phyloP scores from a whole-genome alignment of 148 eudicot species.

The Bassia scoparia region DNA sequence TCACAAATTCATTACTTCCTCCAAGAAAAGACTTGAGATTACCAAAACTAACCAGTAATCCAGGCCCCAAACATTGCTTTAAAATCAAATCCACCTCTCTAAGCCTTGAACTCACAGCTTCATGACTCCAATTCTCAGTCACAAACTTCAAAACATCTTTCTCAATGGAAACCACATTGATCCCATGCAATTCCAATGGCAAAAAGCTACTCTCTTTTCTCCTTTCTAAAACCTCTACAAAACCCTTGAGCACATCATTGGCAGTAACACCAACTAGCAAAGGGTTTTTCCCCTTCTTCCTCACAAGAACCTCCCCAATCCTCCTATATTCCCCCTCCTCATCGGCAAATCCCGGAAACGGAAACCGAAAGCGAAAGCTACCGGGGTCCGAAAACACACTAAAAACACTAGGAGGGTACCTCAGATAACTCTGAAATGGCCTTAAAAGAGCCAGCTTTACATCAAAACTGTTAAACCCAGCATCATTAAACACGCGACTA shows the following conservation, averaged over 20 bases:
- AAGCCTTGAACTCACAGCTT: constrained; percentile 36
- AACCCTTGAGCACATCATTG: constrained; percentile 41
- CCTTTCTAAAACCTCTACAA: constrained; percentile 45
- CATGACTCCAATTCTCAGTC: constrained; percentile 34
- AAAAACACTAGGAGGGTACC: constrained; percentile 26
- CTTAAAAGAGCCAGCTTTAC: constrained; percentile 62
- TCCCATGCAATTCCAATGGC: constrained; percentile 41
- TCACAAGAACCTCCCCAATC: constrained; percentile 53
- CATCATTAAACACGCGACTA: constrained; percentile 73
- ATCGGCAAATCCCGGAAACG: constrained; percentile 32
- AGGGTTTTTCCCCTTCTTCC: constrained; percentile 52
- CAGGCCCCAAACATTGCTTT: constrained; percentile 44
- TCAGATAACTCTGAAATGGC: constrained; percentile 51
- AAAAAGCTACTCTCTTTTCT: constrained; percentile 26
- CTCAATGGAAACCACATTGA: constrained; percentile 43
- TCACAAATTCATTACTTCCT: constrained; percentile 24
- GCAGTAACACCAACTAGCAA: constrained; percentile 57
- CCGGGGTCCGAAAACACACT: constrained; percentile 23
- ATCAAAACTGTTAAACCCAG: constrained; percentile 75
- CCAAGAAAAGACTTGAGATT: constrained; percentile 49
- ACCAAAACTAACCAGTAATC: constrained; percentile 53
- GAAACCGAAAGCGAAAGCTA: constrained; percentile 37
- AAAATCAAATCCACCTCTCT: constrained; percentile 43
- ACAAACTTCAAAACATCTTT: constrained; percentile 39
- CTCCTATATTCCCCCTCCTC: constrained; percentile 43